These are phyloP conservation scores for Dendrobium catenatum DNA, from an alignment of 106 monocot species.

Conservation along the genomic window DNA sequence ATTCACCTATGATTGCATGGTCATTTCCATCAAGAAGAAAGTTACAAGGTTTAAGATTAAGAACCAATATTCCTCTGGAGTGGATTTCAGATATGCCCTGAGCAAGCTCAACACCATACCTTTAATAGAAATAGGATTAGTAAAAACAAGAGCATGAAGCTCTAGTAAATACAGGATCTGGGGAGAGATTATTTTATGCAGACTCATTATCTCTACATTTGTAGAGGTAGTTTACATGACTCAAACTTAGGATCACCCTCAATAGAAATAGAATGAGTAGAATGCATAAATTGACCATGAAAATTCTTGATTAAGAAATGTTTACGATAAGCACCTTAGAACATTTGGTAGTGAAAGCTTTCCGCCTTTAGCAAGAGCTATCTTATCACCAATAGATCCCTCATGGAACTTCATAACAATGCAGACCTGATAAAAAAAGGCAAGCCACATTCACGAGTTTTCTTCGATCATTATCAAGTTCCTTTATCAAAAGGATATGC, in stretches of 20 bases:
- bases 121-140: constrained; percentile 14
- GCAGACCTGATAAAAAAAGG: constrained; percentile 41
- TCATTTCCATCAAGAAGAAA: constrained; percentile 71
- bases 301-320: not conserved
- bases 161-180: too few species aligned
- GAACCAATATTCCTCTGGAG: constrained; percentile 54
- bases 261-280: too few species aligned
- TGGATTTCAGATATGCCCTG: constrained; percentile 64
- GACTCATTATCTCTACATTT: too few species aligned
- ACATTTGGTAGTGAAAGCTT: constrained; percentile 60
- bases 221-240: too few species aligned
- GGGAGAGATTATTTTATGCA: too few species aligned
- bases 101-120: constrained; percentile 77
- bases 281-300: not conserved
- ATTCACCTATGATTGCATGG: constrained; percentile 60
- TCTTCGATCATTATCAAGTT: not conserved
- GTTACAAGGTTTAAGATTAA: constrained; percentile 85
- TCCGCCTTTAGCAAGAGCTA: constrained; percentile 70
- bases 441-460: not conserved
- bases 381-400: constrained; percentile 90
- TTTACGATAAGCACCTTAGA: constrained; percentile 40
- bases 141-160: not conserved
- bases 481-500: not conserved
- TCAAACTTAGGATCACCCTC: too few species aligned
- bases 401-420: constrained; percentile 92